Conservation (phyloP, 352 stramenopile genomes). For the Pythium aristosporum region DNA sequence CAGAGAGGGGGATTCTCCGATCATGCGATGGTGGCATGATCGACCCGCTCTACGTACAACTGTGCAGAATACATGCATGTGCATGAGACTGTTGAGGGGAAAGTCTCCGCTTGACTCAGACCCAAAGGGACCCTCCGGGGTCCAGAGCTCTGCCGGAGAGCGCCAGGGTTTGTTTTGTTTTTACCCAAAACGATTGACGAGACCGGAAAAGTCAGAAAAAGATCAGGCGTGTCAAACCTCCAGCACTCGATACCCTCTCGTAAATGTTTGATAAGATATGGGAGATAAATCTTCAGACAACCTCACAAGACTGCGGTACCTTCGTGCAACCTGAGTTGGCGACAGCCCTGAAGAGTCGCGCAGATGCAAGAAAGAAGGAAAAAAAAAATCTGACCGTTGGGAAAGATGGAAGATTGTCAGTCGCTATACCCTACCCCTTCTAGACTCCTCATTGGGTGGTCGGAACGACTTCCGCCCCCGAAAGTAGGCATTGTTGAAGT, state of each 20-base stretch:
- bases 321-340: slow-evolving; percentile 9
- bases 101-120: background rate
- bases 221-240: background rate
- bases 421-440: slow-evolving; percentile 16
- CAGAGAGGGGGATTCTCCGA: too few relatives aligned
- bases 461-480: slow-evolving; percentile 1
- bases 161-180: too few relatives aligned
- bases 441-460: background rate
- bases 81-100: background rate
- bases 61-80: background rate
- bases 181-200: background rate
- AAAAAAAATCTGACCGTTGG: slow-evolving; percentile 26
- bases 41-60: too few relatives aligned
- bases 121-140: background rate
- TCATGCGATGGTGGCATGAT: too few relatives aligned
- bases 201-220: background rate
- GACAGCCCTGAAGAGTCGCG: slow-evolving; percentile 15
- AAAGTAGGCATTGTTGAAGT: slow-evolving; percentile 25
- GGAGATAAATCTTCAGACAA: background rate
- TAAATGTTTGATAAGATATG: background rate
- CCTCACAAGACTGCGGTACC: background rate
- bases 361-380: slow-evolving; percentile 9
- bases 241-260: background rate
- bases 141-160: too few relatives aligned
- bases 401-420: slow-evolving; percentile 32